Percentiles rank a stretch among this genome's conserved stretches.
Evolutionary conservation across 2,329 filamentous ascomycete species (phyloP).

Genomic region (Diaporthe amygdali): DNA sequence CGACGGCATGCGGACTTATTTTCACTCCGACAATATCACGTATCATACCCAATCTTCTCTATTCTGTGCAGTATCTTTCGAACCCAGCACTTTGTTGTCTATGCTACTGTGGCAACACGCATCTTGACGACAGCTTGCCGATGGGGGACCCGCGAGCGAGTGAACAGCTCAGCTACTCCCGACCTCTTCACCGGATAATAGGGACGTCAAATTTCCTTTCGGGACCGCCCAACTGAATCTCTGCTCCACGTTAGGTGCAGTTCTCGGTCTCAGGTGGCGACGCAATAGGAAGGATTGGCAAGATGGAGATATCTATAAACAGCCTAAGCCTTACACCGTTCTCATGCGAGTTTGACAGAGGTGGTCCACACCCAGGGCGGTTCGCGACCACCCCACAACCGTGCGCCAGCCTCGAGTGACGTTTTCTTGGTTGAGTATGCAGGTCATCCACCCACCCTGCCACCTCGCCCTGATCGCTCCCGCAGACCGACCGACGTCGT

Average conservation of each 20-base stretch:
- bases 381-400: not conserved
- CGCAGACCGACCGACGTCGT: not conserved
- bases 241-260: not conserved
- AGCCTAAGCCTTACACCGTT: constrained; percentile 1
- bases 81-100: not conserved
- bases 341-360: constrained; percentile 5
- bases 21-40: not conserved
- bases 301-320: not conserved
- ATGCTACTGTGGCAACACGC: not conserved
- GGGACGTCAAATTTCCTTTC: not conserved
- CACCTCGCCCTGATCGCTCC: not conserved
- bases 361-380: not conserved
- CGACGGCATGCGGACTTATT: too few species aligned
- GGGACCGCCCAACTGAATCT: not conserved
- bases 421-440: not conserved
- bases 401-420: not conserved
- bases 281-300: not conserved
- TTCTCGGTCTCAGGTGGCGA: not conserved
- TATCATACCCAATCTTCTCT: not conserved
- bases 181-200: not conserved
- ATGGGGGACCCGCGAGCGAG: not conserved
- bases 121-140: not conserved
- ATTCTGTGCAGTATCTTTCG: not conserved
- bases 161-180: not conserved
- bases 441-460: not conserved